Conservation (phyloP, 2,329 filamentous ascomycete genomes). For the Corinectria fuckeliana region DNA sequence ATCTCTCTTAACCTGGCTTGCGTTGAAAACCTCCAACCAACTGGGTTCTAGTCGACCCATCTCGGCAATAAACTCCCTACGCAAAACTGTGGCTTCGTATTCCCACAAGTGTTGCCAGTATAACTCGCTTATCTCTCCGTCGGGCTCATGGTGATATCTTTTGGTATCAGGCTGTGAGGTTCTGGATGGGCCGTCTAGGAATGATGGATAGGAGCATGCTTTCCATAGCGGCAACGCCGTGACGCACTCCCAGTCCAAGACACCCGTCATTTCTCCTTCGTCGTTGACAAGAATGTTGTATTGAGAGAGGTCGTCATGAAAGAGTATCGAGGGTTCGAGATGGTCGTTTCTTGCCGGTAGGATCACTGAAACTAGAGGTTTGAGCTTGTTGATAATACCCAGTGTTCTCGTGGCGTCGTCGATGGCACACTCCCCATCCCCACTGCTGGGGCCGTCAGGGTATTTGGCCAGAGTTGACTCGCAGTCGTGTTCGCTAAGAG, state of each 20-base stretch:
- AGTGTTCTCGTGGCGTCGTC: slow-evolving; percentile 41
- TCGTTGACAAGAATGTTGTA: background rate
- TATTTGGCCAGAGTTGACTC: slow-evolving; percentile 1
- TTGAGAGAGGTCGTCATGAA: background rate
- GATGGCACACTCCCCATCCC: slow-evolving; percentile 37
- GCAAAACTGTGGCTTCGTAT: too few species aligned
- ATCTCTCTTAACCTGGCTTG: too few species aligned
- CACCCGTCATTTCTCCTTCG: background rate
- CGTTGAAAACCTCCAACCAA: too few species aligned
- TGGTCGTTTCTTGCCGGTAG: too few species aligned
- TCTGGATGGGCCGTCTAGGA: background rate
- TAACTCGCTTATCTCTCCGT: too few species aligned
- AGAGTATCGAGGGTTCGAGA: background rate
- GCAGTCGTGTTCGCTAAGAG: slow-evolving; percentile 9
- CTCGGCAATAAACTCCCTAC: too few species aligned
- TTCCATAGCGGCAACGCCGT: too few species aligned
- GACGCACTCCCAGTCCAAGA: background rate
- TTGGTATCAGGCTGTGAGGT: background rate
- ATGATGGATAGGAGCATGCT: background rate
- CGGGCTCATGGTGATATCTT: too few species aligned
- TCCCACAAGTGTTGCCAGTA: too few species aligned
- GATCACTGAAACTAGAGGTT: slow-evolving; percentile 40
- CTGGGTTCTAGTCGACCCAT: too few species aligned
- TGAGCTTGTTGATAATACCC: slow-evolving; percentile 36
- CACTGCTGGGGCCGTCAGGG: slow-evolving; percentile 8